These are phyloP conservation scores for Gomphus bonarii DNA, from an alignment of 1,284 basidiomycete genomes.

Conservation along the genomic window DNA sequence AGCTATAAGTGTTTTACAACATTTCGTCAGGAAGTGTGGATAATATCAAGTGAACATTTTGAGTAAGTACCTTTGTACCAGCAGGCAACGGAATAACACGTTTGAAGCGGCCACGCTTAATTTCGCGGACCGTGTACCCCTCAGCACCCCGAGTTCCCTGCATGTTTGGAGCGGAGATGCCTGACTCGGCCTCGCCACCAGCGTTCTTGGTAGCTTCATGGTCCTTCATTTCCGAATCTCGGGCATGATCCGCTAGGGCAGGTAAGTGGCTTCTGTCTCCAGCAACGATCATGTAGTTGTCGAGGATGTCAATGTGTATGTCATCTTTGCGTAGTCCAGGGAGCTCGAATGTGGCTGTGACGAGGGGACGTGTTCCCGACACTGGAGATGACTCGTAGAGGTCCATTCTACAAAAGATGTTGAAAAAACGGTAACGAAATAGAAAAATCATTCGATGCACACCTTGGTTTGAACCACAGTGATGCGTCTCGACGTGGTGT, in stretches of 20 bases:
- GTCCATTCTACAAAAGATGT: constrained; percentile 33
- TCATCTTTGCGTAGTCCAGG: constrained; percentile 44
- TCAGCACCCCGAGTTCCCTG: constrained; percentile 3
- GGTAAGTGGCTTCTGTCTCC: constrained; percentile 28
- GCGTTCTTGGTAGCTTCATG: neutral
- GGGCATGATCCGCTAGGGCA: neutral
- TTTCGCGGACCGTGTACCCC: constrained; percentile 15
- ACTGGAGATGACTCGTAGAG: constrained; percentile 29
- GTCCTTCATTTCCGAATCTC: neutral
- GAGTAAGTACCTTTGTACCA: neutral
- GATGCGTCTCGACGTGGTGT: no score
- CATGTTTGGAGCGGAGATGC: neutral
- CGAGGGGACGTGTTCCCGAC: constrained; percentile 23
- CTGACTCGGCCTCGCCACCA: neutral
- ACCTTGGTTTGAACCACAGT: constrained; percentile 4
- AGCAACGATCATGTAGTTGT: constrained; percentile 32
- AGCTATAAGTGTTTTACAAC: constrained; percentile 1
- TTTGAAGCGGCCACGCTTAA: constrained; percentile 15
- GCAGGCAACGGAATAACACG: constrained; percentile 15
- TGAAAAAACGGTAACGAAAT: neutral
- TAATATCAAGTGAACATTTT: neutral
- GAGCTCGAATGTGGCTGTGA: constrained; percentile 42
- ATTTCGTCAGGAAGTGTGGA: neutral
- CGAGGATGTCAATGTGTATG: constrained; percentile 32
- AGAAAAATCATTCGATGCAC: neutral